Evolutionary conservation across 1,284 basidiomycete genomes (phyloP), one percentile per base, ranked within the genome.

Genomic region (Austroboletus niveus): DNA sequence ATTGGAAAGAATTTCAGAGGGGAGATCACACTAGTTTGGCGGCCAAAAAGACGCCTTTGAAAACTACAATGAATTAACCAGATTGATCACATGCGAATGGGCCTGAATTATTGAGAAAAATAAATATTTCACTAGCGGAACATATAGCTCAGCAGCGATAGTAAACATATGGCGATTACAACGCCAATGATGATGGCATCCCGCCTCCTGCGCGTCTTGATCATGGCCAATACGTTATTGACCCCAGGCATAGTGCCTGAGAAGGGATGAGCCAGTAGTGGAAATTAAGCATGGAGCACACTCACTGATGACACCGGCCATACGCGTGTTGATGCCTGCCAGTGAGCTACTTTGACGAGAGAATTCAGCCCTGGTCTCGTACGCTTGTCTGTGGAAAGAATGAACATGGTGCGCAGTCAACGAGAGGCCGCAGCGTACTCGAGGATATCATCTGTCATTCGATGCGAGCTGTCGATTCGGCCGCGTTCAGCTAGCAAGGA

Each of bases 281-380:
- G 41, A 38, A 44, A 15, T 34, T 43, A 4, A 29, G 1, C 38
- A 51, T 31, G 29, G 29, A 38, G 36, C 45, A 41, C 30, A 12
- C 88, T 54, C 60, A 93, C 92, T 85, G 17, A 96, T 73, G 17
- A 95, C 90, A 47, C 84, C 80, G 45, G 79, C 72, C 85, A 99
- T 94, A 22, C 95, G 83, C 9, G 83, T 75, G 65, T 92, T 91
- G 59, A 97, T 92, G 20, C 83, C 79, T 9, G 81, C 72, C 38
- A 99, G 73, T 30, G 87, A 83, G 5, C 78, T 70, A 17, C 92
- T 80, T 71, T 99, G 97, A 46, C 84, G 80, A n/a, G 80, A 76
- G 70, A 99, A 97, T 68, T 98, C 95, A 34, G 90, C 80, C n/a
- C 96, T 85, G 1, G 96, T 98, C 60, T 94, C 96, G 63, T 98